These are phyloP conservation scores for Aureobasidium melanogenum DNA, from an alignment of 2,329 filamentous ascomycete species.

Conservation along the genomic window DNA sequence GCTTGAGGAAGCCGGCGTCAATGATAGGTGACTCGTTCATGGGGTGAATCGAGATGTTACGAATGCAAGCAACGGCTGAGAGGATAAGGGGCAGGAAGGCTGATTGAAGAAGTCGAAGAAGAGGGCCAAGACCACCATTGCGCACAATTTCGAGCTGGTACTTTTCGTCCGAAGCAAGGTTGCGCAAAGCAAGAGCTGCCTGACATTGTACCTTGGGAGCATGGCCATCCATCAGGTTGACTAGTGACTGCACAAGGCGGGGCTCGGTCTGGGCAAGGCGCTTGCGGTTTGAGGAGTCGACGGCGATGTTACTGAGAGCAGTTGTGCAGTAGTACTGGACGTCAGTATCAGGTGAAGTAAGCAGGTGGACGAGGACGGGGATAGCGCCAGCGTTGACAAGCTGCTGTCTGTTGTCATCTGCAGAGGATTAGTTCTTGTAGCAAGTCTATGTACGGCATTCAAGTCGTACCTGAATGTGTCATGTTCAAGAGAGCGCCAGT, in stretches of 20 bases:
- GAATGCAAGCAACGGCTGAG: conserved; percentile 93
- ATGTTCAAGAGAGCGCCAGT: conserved; percentile 95
- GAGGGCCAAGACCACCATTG: conserved; percentile 71
- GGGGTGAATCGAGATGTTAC: conserved; percentile 97
- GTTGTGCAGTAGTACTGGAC: conserved; percentile 99
- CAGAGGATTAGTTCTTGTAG: not conserved
- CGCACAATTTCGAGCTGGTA: conserved; percentile 97
- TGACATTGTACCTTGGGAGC: conserved; percentile 98
- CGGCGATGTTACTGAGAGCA: conserved; percentile 94
- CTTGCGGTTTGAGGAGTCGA: conserved; percentile 83
- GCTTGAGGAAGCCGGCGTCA: conserved; percentile 90
- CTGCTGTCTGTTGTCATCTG: conserved; percentile 95
- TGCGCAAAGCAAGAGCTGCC: conserved; percentile 85
- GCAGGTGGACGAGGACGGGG: conserved; percentile 87
- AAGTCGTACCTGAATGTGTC: conserved; percentile 82
- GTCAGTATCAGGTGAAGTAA: conserved; percentile 88
- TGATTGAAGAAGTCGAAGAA: conserved; percentile 84
- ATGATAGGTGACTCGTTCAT: conserved; percentile 98
- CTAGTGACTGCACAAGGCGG: conserved; percentile 84
- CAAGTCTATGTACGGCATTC: not conserved
- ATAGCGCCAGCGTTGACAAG: conserved; percentile 97
- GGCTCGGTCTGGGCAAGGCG: conserved; percentile 85
- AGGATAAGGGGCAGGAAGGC: conserved; percentile 93
- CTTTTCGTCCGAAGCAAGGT: conserved; percentile 94
- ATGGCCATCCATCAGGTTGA: conserved; percentile 93